A percentile compares a stretch with the other conserved stretches of the same genome.
These are phyloP conservation scores for Inosperma sp. DNA, from an alignment of 768 basidiomycete species.

Conservation along the genomic window DNA sequence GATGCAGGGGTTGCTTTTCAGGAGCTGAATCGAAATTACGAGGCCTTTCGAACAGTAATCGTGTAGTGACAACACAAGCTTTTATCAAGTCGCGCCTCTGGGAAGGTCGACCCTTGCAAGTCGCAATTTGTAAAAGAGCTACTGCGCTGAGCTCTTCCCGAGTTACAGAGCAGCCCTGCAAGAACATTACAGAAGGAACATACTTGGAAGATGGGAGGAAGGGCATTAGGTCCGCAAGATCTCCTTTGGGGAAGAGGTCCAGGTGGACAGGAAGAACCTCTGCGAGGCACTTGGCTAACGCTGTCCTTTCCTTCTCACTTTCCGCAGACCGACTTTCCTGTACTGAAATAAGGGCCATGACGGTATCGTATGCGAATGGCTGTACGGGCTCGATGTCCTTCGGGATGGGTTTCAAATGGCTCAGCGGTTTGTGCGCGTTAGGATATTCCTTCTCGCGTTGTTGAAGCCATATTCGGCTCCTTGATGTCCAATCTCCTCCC, in stretches of 20 bases:
- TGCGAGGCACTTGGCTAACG: slow-evolving; percentile 6
- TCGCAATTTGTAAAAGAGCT: slow-evolving; percentile 1
- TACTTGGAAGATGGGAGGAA: slow-evolving; percentile 4
- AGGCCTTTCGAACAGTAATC: slow-evolving; percentile 2
- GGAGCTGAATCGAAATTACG: neutral
- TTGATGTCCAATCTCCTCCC: no score
- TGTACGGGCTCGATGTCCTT: no score
- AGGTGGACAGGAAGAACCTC: slow-evolving; percentile 9
- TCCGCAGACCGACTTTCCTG: slow-evolving; percentile 4
- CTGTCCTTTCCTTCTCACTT: slow-evolving; percentile 5
- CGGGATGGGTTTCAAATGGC: no score
- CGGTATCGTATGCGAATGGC: slow-evolving; percentile 4
- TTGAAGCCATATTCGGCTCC: no score
- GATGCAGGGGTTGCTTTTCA: slow-evolving; percentile 4
- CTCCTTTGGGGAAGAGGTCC: neutral
- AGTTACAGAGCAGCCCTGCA: neutral
- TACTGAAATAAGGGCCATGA: slow-evolving; percentile 5
- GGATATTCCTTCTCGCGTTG: no score
- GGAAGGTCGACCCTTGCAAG: neutral
- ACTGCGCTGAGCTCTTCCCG: neutral
- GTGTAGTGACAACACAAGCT: neutral
- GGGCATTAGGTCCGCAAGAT: neutral
- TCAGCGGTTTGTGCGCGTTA: no score
- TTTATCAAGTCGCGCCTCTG: neutral
- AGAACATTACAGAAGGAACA: neutral